Base-by-base conservation (phyloP, 164 flowering plant species). In the Euptelea pleiosperma region DNA sequence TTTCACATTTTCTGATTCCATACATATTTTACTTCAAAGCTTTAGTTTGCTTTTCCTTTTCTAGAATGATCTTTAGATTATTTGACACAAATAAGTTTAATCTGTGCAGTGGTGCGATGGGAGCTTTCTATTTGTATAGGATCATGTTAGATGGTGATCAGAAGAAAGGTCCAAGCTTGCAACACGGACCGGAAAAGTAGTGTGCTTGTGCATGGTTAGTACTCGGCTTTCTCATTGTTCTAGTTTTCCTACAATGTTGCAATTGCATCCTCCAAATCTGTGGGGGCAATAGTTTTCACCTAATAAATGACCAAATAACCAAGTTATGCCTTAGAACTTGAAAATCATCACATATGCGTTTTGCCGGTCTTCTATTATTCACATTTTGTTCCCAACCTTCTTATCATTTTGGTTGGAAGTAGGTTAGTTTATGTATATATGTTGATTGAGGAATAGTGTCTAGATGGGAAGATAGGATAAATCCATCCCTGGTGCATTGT, bases 41-140 rank as follows among this genome's bases (percentile, higher is more conserved):
- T n/a, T n/a, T n/a, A n/a, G n/a, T n/a, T n/a, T n/a, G n/a, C n/a
- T n/a, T n/a, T n/a, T n/a, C n/a, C n/a, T n/a, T n/a, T n/a, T n/a
- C n/a, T n/a, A n/a, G n/a, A n/a, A n/a, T n/a, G n/a, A n/a, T n/a
- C n/a, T n/a, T n/a, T n/a, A n/a, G n/a, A n/a, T n/a, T n/a, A n/a
- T n/a, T n/a, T n/a, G n/a, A n/a, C n/a, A n/a, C 21, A 41, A 24
- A 41, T 4, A 9, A 10, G 42, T 19, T 45, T 43, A 18, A 24
- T 53, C 19, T 34, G 8, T 78, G 76, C 82, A 88, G 96, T 72
- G 96, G 96, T 51, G 68, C 70, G 2, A 71, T 82, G 69, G 77
- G 62, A 6, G 80, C 77, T 39, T 84, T 86, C 73, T 88, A 69
- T 68, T 11, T 76, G 22, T 85, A 79, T 43, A 73, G 72, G 73